These are phyloP conservation scores for Phoma sp. DNA, from an alignment of 2,329 filamentous ascomycete genomes.

Conservation along the genomic window DNA sequence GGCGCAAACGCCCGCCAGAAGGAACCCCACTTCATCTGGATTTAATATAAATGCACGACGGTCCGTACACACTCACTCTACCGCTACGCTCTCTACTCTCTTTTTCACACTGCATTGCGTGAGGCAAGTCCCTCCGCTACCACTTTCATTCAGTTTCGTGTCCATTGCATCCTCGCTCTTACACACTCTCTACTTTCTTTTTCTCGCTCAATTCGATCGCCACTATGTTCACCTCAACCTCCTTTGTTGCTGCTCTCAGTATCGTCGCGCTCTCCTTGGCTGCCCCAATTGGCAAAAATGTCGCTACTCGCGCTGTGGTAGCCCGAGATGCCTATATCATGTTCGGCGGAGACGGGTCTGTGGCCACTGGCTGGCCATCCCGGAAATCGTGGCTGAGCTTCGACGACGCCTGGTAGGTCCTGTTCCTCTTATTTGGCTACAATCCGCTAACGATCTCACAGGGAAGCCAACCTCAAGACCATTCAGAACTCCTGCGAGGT, in stretches of 20 bases:
- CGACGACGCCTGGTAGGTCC: slow-evolving; percentile 40
- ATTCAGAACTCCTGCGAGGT: slow-evolving; percentile 48
- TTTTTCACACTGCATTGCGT: slow-evolving; percentile 4
- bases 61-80: slow-evolving; percentile 5
- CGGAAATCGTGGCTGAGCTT: slow-evolving; percentile 45
- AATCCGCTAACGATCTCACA: slow-evolving; percentile 19
- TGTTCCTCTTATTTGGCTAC: not conserved
- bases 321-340: slow-evolving; percentile 31
- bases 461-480: slow-evolving; percentile 41
- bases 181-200: not conserved
- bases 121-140: slow-evolving; percentile 14
- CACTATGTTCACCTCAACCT: slow-evolving; percentile 27
- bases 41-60: slow-evolving; percentile 10
- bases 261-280: slow-evolving; percentile 32
- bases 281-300: slow-evolving; percentile 26
- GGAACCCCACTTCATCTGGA: not conserved
- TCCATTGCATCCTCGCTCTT: not conserved
- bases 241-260: slow-evolving; percentile 37
- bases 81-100: slow-evolving; percentile 1
- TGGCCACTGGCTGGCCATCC: slow-evolving; percentile 47
- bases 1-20: slow-evolving; percentile 6
- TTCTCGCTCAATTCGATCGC: not conserved
- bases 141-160: slow-evolving; percentile 9
- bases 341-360: slow-evolving; percentile 47
- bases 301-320: slow-evolving; percentile 19